These are phyloP conservation scores for Fusarium sp. DNA, from an alignment of 2,329 filamentous ascomycete genomes.

Conservation along the genomic window DNA sequence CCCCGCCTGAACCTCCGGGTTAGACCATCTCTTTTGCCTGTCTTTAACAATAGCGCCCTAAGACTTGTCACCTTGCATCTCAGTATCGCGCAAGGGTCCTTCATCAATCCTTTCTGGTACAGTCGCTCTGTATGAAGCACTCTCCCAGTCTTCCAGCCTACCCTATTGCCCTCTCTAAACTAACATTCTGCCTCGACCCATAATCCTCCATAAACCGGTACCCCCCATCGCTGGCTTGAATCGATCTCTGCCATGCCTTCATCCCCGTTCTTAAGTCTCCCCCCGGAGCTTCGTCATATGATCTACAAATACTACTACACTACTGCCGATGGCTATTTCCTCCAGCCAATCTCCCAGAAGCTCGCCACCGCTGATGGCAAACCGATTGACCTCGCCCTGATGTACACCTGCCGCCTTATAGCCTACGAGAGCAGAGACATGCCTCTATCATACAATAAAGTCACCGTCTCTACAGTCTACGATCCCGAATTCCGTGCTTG, in stretches of 20 bases:
- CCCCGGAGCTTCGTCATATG: not conserved
- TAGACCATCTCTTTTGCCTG: not conserved
- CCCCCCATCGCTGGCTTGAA: not conserved
- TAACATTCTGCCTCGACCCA: not conserved
- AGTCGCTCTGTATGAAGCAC: not conserved
- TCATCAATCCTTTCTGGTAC: not conserved
- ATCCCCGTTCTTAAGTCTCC: not conserved
- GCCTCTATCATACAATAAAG: not conserved
- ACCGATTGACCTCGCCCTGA: not conserved
- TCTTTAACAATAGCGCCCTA: not conserved
- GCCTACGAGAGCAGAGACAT: not conserved
- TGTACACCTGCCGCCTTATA: not conserved
- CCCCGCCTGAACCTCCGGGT: not conserved
- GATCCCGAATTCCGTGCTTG: not conserved
- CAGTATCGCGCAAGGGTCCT: not conserved
- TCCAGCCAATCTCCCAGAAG: not conserved
- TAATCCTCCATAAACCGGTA: rapidly evolving
- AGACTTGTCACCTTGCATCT: not conserved
- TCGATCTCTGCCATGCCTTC: not conserved
- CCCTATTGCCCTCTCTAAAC: not conserved
- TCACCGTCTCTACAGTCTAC: not conserved
- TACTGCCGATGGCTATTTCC: not conserved
- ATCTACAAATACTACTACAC: not conserved
- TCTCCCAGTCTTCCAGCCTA: not conserved
- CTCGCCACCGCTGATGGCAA: not conserved